Conservation (phyloP, 2,329 filamentous ascomycete genomes). For the Xylariales sp. region DNA sequence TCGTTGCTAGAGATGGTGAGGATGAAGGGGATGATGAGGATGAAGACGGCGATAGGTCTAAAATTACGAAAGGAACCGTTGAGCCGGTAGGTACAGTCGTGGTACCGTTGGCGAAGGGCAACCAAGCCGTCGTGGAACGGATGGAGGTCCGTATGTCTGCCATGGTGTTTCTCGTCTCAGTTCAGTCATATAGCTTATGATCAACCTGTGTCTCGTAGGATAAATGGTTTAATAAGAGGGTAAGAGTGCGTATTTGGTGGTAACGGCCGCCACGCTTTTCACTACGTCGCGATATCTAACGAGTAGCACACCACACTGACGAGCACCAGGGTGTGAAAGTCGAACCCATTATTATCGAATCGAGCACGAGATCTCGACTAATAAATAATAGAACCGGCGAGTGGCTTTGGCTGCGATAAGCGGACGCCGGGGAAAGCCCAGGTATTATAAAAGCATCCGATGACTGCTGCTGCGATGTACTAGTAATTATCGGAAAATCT, state of each 20-base stretch:
- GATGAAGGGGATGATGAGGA: not conserved
- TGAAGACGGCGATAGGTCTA: not conserved
- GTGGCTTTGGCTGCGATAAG: not conserved
- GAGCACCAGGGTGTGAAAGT: not conserved
- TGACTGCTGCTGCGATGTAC: not conserved
- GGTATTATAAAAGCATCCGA: not conserved
- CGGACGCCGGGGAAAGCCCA: not conserved
- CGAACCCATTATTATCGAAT: not conserved
- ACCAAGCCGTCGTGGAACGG: constrained; percentile 14
- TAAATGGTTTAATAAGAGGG: not conserved
- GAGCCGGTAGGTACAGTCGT: constrained; percentile 22
- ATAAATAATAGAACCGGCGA: not conserved
- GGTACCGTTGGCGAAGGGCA: constrained; percentile 28
- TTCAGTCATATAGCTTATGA: not conserved
- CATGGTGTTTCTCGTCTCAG: constrained; percentile 4
- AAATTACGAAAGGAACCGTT: not conserved
- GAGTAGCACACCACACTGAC: not conserved
- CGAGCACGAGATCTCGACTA: not conserved
- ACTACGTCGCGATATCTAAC: not conserved
- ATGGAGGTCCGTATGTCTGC: not conserved
- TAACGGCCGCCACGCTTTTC: not conserved
- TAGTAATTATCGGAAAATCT: not conserved
- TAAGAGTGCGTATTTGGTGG: not conserved
- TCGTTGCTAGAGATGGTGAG: constrained; percentile 7
- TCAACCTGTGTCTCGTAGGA: too few relatives aligned